phyloP scores from a whole-genome alignment of 139 green algal genomes.

The Axilococcus clingmanii region DNA sequence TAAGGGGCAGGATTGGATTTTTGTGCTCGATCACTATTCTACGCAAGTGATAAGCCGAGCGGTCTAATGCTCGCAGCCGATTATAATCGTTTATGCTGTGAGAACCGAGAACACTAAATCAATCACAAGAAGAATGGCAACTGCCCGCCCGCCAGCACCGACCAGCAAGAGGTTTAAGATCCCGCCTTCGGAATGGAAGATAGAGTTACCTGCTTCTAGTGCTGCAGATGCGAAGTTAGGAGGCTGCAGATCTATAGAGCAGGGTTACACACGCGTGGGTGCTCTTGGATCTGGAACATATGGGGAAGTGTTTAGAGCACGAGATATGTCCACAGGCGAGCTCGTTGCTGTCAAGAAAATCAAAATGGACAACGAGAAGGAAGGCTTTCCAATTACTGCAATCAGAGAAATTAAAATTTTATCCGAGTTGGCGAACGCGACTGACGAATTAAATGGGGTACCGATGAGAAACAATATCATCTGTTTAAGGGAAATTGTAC shows the following conservation, averaged over 20 bases:
- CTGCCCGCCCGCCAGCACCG: background rate
- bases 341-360: conserved; percentile 95
- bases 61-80: too few relatives aligned
- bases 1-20: too few relatives aligned
- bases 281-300: conserved; percentile 84
- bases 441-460: background rate
- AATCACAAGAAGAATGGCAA: too few relatives aligned
- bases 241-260: conserved; percentile 53
- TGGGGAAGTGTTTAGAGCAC: conserved; percentile 49
- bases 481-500: conserved; percentile 91
- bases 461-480: conserved; percentile 91
- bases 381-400: conserved; percentile 98
- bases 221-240: conserved; percentile 28
- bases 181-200: conserved; percentile 33
- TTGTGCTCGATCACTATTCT: too few relatives aligned
- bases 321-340: conserved; percentile 33
- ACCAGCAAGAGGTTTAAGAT: background rate
- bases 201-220: conserved; percentile 43
- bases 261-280: conserved; percentile 41
- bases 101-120: too few relatives aligned
- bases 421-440: conserved; percentile 34
- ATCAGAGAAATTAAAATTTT: conserved; percentile 98
- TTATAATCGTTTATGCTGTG: too few relatives aligned
- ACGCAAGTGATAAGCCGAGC: too few relatives aligned
- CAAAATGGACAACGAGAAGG: conserved; percentile 97